A percentile compares a stretch with the other conserved stretches of the same genome.
These are phyloP conservation scores for Coemansia sp. DNA, from an alignment of 192 early-diverging fungal species.

Conservation along the genomic window DNA sequence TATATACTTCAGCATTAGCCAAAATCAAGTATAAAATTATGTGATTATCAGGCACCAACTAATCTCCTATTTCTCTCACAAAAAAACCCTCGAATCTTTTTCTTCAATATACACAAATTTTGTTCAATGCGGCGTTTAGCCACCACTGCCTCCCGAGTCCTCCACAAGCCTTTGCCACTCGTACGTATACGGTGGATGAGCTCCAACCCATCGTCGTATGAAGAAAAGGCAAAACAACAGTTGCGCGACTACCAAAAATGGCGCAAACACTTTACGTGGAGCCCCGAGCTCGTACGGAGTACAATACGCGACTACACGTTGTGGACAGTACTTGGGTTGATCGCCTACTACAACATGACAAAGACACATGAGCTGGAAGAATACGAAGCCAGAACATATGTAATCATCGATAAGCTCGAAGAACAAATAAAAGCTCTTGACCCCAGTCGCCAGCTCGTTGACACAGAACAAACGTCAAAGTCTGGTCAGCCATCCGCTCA, in stretches of 20 bases:
- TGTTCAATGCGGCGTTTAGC: no score
- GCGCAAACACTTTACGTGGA: constrained; percentile 44
- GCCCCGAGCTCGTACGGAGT: constrained; percentile 8
- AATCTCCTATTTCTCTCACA: no score
- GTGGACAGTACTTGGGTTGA: constrained; percentile 33
- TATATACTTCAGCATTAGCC: no score
- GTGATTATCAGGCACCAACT: no score
- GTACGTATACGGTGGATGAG: constrained; percentile 1
- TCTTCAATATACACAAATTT: no score
- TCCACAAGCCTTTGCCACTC: no score
- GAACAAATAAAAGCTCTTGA: constrained; percentile 26
- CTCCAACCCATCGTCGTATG: constrained; percentile 17
- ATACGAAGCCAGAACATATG: constrained; percentile 39
- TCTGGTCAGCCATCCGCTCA: neutral
- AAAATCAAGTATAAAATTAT: no score
- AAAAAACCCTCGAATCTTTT: no score
- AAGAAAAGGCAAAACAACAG: constrained; percentile 35
- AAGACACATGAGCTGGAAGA: constrained; percentile 27
- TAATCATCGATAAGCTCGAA: constrained; percentile 30
- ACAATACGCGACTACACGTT: constrained; percentile 36
- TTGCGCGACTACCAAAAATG: constrained; percentile 40
- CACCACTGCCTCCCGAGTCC: no score
- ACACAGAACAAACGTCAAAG: constrained; percentile 9
- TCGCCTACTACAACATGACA: constrained; percentile 39
- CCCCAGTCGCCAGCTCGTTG: constrained; percentile 25